Base-by-base conservation (phyloP, 2,329 filamentous ascomycete species). In the Ophiognomonia clavigignenti-juglandacearum region DNA sequence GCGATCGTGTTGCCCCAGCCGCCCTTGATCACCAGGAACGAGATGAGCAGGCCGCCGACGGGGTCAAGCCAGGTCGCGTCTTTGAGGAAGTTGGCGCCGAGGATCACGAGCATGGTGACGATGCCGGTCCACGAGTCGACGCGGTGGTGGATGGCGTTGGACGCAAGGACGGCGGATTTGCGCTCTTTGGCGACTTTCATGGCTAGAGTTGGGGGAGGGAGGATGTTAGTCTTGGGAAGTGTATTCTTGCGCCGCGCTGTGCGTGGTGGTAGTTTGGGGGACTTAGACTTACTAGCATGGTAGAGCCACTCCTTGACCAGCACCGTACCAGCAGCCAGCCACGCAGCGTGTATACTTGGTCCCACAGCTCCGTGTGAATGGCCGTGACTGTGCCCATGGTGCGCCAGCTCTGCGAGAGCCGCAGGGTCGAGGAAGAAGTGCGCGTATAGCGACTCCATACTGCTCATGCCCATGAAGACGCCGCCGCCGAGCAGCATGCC, bases 241-340 rank as follows among this genome's bases (percentile, higher is more conserved):
- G n/a, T n/a, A 10, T 19, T 20, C 11, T 10, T 31, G 14, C 2
- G 38, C 20, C 27, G 7, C 18, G 9, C 19, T 10, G 8, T 11
- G n/a, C 32, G 16, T 16, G n/a, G 14, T 10, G 29, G 31, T 13
- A n/a, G 38, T 7, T 13, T 6, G 19, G 14, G 10, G 19, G 24
- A 35, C 16, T 19, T 14, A 20, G 11, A 80, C 87, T 74, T 82
- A 93, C 92, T 98, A 54, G 92, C 89, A 72, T 86, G 85, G 64
- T 97, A 98, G 22, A 98, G 73, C 88, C 91, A 98, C 68, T 98
- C 93, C 69, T 98, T 98, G 59, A 97, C 73, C 22, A 89, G 67
- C 48, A 98, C 93, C 2, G 89, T 96, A 18, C 88, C 92, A 34
- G 81, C 86, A 29, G 93, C 92, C 50, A 98, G 71, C 93, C 93